Evolutionary conservation across 2,329 filamentous ascomycete genomes (phyloP).

Genomic region (Ceratocystis smalleyi): DNA sequence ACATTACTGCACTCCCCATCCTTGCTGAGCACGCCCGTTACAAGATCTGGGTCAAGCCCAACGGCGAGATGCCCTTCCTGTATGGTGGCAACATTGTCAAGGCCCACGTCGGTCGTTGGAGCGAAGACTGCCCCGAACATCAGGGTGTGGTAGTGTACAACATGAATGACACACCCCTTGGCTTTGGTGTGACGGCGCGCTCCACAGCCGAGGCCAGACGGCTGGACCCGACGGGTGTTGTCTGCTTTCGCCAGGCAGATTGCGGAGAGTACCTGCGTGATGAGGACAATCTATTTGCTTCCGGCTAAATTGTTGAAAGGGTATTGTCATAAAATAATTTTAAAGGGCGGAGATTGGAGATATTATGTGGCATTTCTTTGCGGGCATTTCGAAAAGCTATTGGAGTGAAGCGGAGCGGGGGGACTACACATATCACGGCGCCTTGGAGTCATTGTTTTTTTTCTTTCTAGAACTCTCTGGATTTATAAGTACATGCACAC

Average conservation of each 20-base stretch:
- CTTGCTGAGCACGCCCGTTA: constrained; percentile 84
- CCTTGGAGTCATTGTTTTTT: constrained; percentile 16
- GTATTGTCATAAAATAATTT: neutral
- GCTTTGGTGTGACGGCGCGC: constrained; percentile 83
- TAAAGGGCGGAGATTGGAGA: neutral
- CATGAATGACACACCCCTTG: constrained; percentile 87
- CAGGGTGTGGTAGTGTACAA: constrained; percentile 77
- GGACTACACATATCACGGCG: constrained; percentile 16
- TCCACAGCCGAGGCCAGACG: constrained; percentile 69
- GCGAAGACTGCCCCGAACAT: constrained; percentile 85
- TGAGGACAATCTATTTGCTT: constrained; percentile 49
- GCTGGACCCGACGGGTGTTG: constrained; percentile 78
- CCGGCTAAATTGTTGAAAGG: constrained; percentile 26
- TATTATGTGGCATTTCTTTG: constrained; percentile 14
- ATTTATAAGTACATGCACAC: constrained; percentile 12
- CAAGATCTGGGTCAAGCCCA: constrained; percentile 93
- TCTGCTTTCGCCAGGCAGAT: constrained; percentile 83
- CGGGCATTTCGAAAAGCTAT: constrained; percentile 14
- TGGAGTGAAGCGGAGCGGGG: constrained; percentile 5
- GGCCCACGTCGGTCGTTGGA: constrained; percentile 60
- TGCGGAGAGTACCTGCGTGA: constrained; percentile 90
- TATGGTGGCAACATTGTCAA: constrained; percentile 81
- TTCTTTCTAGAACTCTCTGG: constrained; percentile 11
- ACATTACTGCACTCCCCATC: constrained; percentile 77
- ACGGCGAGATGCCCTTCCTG: constrained; percentile 93